A percentile compares a stretch with the other conserved stretches of the same genome.
Conservation (phyloP, 2,329 filamentous ascomycete genomes). For the Chaetomium sp. region DNA sequence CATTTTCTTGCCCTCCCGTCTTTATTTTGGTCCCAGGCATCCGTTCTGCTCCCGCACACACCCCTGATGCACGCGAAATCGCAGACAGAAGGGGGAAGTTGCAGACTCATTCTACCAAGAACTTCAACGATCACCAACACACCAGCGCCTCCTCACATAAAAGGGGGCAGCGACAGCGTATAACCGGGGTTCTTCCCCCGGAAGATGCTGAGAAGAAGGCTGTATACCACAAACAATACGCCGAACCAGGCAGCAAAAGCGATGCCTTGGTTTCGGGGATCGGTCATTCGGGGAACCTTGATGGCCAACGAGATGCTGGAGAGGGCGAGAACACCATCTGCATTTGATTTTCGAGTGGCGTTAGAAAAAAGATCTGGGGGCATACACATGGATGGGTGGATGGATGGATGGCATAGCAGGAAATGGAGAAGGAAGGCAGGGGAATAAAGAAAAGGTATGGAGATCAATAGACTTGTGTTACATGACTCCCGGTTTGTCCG, state of each 20-base stretch:
- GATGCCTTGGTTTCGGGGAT: slow-evolving; percentile 70
- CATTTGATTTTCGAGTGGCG: background rate
- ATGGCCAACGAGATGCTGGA: slow-evolving; percentile 84
- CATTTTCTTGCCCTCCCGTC: background rate
- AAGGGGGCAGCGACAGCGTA: slow-evolving; percentile 89
- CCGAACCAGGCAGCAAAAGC: slow-evolving; percentile 74
- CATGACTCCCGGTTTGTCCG: too few species aligned
- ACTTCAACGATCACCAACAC: background rate
- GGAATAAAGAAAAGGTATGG: background rate
- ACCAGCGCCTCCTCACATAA: slow-evolving; percentile 45
- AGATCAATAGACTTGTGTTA: background rate
- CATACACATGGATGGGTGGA: too few species aligned
- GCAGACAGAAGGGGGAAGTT: too few species aligned
- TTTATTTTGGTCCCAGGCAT: too few species aligned
- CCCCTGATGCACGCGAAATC: background rate
- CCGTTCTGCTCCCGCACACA: background rate
- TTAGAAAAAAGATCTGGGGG: slow-evolving; percentile 16
- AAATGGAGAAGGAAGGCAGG: background rate
- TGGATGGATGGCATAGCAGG: background rate
- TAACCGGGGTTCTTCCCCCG: slow-evolving; percentile 92
- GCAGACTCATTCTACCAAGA: background rate
- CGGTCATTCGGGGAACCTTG: slow-evolving; percentile 83
- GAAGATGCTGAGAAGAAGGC: slow-evolving; percentile 90
- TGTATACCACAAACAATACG: slow-evolving; percentile 77
- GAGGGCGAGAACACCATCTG: slow-evolving; percentile 70